These are phyloP conservation scores for Fusarium tricinctum DNA, from an alignment of 2,329 filamentous ascomycete genomes.

Conservation along the genomic window DNA sequence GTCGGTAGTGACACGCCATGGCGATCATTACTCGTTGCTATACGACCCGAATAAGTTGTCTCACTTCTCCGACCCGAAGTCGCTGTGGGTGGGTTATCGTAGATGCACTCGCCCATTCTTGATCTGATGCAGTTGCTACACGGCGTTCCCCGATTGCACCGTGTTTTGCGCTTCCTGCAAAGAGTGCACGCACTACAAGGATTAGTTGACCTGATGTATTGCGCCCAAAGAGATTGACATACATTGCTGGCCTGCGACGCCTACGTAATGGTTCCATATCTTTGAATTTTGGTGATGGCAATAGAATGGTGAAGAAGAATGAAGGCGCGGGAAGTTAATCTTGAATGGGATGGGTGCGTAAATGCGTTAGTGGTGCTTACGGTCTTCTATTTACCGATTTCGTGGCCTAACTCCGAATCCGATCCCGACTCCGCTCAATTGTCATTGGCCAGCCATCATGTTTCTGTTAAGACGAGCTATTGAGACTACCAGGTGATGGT, in stretches of 20 bases:
- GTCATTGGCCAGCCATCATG: accelerated
- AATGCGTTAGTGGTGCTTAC: constrained; percentile 20
- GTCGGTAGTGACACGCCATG: neutral
- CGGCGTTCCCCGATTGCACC: constrained; percentile 58
- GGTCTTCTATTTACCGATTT: constrained; percentile 28
- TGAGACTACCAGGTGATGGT: neutral
- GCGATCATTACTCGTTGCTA: accelerated
- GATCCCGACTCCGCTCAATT: neutral
- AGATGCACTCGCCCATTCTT: constrained; percentile 54
- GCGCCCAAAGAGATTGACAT: neutral
- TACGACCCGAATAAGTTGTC: neutral
- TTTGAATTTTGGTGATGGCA: neutral
- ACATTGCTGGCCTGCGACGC: constrained; percentile 51
- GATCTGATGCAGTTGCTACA: constrained; percentile 60
- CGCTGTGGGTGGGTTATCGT: constrained; percentile 44
- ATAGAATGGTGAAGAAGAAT: no score
- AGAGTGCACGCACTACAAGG: constrained; percentile 56
- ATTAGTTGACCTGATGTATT: neutral
- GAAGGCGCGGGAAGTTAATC: constrained; percentile 1
- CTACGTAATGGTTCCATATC: constrained; percentile 44
- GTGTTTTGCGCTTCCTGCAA: constrained; percentile 61
- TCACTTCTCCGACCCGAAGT: neutral
- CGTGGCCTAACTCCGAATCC: neutral
- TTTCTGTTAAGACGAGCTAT: neutral
- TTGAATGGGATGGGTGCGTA: neutral